These are phyloP conservation scores for Amphirosellinia nigrospora DNA, from an alignment of 495 filamentous ascomycete genomes.

Conservation along the genomic window DNA sequence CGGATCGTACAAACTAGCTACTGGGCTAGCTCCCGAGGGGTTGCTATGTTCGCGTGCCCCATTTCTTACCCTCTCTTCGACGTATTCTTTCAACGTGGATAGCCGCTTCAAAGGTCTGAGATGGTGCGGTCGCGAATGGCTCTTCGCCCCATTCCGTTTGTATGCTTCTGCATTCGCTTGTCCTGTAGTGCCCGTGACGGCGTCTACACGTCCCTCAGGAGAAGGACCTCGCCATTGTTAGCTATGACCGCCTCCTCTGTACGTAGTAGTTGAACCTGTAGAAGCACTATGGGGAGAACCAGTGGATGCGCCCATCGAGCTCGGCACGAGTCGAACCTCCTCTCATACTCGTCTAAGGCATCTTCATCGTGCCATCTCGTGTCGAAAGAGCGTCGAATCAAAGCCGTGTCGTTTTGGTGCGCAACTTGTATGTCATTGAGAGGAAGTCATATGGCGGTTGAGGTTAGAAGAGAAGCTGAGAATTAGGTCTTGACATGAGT, in stretches of 20 bases:
- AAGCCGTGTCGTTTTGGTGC: constrained; percentile 34
- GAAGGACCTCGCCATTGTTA: constrained; percentile 38
- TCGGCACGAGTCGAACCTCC: constrained; percentile 41
- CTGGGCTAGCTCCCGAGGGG: background rate
- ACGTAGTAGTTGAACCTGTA: constrained; percentile 43
- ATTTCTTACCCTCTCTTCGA: constrained; percentile 32
- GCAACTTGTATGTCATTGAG: constrained; percentile 42
- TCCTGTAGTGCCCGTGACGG: constrained; percentile 40
- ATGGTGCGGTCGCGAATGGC: constrained; percentile 20
- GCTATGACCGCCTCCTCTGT: constrained; percentile 42
- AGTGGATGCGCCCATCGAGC: constrained; percentile 43
- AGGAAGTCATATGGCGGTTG: constrained; percentile 45
- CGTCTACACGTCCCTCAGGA: constrained; percentile 40
- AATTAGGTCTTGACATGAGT: constrained; percentile 35
- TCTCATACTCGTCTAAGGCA: constrained; percentile 43
- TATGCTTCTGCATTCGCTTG: constrained; percentile 37
- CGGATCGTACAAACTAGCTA: constrained; percentile 32
- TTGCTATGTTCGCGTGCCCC: constrained; percentile 26
- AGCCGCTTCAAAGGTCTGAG: constrained; percentile 35
- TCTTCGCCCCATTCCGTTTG: constrained; percentile 27
- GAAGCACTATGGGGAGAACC: constrained; percentile 38
- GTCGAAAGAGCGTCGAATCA: constrained; percentile 43
- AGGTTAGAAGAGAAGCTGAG: constrained; percentile 42
- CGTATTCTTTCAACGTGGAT: constrained; percentile 34
- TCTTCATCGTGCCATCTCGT: constrained; percentile 40